Conservation (phyloP, 73 alveolate species). For the Paramecium caudatum region DNA sequence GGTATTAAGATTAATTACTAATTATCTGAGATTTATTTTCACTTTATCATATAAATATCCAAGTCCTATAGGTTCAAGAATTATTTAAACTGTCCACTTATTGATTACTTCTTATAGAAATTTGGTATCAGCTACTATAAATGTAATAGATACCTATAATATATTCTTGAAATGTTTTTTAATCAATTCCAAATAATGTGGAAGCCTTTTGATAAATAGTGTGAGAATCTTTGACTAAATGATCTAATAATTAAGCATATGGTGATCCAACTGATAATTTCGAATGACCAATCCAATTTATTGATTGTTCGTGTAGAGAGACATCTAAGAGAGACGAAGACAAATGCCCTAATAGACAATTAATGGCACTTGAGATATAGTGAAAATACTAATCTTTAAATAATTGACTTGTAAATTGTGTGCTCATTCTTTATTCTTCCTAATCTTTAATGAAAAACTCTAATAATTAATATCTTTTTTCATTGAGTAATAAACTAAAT, state of each 20-base stretch:
- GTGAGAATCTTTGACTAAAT: constrained; percentile 42
- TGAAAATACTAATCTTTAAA: background rate
- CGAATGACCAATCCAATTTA: constrained; percentile 39
- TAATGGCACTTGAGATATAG: background rate
- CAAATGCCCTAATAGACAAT: background rate
- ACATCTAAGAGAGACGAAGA: background rate
- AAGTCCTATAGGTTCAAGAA: constrained; percentile 1
- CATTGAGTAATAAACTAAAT: constrained; percentile 6
- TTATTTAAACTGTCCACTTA: constrained; percentile 54
- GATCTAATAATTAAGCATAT: background rate
- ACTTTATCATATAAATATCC: background rate
- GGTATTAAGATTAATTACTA: background rate
- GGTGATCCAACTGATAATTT: constrained; percentile 8
- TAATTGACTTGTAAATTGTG: too few relatives aligned
- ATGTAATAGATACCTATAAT: background rate
- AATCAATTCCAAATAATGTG: constrained; percentile 1
- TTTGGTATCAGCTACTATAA: constrained; percentile 30
- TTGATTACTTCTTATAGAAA: constrained; percentile 14
- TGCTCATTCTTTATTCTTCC: background rate
- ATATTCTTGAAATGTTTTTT: background rate
- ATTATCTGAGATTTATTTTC: background rate
- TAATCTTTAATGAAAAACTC: constrained; percentile 5
- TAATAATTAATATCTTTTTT: constrained; percentile 36
- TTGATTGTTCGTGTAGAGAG: background rate
- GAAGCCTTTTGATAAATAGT: constrained; percentile 40